Evolutionary conservation across 176 grass and related monocot genomes (phyloP).

Genomic region (Aegilops sharonensis): DNA sequence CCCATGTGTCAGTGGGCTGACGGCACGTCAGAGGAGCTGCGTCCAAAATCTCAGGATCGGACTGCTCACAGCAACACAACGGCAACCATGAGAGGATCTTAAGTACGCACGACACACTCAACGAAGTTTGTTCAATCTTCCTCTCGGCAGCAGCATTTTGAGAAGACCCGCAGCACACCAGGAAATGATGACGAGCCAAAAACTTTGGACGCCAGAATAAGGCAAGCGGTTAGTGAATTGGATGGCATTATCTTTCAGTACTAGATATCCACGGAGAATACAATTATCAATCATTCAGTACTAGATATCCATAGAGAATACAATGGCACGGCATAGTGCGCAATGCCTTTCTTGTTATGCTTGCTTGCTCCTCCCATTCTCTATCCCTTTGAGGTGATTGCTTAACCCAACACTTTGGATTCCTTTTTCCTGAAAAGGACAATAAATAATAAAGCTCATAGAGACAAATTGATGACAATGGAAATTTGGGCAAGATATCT

Average conservation of each 20-base stretch:
- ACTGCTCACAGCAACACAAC: too few species aligned
- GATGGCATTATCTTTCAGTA: slow-evolving; percentile 46
- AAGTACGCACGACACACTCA: neutral
- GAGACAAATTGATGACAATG: slow-evolving; percentile 28
- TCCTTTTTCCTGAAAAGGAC: neutral
- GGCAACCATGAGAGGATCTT: too few species aligned
- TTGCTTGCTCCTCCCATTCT: slow-evolving; percentile 49
- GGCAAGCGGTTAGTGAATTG: slow-evolving; percentile 39
- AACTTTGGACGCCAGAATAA: slow-evolving; percentile 3
- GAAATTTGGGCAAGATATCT: slow-evolving; percentile 24
- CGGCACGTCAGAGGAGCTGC: too few species aligned
- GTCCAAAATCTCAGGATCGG: too few species aligned
- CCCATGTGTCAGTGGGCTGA: too few species aligned
- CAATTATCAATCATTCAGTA: slow-evolving; percentile 34
- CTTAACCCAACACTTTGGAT: slow-evolving; percentile 7
- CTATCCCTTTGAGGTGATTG: slow-evolving; percentile 30
- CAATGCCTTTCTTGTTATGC: slow-evolving; percentile 42
- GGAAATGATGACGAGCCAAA: slow-evolving; percentile 10
- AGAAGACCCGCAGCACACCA: neutral
- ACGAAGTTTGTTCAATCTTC: neutral
- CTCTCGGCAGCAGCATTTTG: neutral
- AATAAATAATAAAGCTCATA: slow-evolving; percentile 28
- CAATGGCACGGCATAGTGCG: slow-evolving; percentile 14
- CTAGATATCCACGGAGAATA: slow-evolving; percentile 25
- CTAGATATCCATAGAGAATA: slow-evolving; percentile 30